These are phyloP conservation scores for Boletus speciosus DNA, from an alignment of 768 basidiomycete genomes.

Conservation along the genomic window DNA sequence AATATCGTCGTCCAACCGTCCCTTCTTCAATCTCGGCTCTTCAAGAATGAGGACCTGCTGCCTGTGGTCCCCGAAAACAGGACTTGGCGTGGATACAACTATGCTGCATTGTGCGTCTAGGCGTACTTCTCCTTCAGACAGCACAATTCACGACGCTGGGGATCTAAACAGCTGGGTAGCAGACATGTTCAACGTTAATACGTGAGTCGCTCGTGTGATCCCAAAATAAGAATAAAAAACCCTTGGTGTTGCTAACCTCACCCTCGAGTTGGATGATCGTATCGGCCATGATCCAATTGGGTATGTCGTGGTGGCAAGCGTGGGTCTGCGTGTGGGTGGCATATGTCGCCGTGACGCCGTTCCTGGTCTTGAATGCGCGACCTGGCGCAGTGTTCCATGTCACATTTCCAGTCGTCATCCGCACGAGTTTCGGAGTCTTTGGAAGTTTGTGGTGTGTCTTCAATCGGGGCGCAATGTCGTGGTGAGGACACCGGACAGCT, in stretches of 20 bases:
- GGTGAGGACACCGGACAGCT: slow-evolving; percentile 41
- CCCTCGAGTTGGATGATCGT: slow-evolving; percentile 66
- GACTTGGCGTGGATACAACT: slow-evolving; percentile 65
- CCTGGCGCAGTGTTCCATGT: slow-evolving; percentile 76
- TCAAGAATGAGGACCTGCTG: slow-evolving; percentile 65
- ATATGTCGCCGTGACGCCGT: slow-evolving; percentile 57
- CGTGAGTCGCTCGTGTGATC: slow-evolving; percentile 40
- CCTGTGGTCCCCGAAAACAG: slow-evolving; percentile 64
- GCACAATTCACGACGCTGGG: background rate
- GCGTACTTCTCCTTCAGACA: background rate
- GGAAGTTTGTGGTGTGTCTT: slow-evolving; percentile 79
- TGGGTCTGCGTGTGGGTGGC: slow-evolving; percentile 78
- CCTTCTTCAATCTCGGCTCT: slow-evolving; percentile 16
- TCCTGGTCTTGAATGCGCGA: slow-evolving; percentile 74
- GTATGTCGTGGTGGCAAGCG: slow-evolving; percentile 81
- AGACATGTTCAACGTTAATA: slow-evolving; percentile 77
- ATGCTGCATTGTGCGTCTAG: slow-evolving; percentile 55
- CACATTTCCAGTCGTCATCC: slow-evolving; percentile 71
- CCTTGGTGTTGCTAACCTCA: slow-evolving; percentile 1
- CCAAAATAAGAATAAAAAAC: background rate
- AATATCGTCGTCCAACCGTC: background rate
- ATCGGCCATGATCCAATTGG: slow-evolving; percentile 68
- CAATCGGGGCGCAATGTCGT: slow-evolving; percentile 70
- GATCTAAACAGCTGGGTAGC: slow-evolving; percentile 63
- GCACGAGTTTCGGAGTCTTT: slow-evolving; percentile 76